Evolutionary conservation across 1,139 yeast genomes (phyloP), one percentile per base, ranked within the genome.

Genomic region (Candida sanyaensis): DNA sequence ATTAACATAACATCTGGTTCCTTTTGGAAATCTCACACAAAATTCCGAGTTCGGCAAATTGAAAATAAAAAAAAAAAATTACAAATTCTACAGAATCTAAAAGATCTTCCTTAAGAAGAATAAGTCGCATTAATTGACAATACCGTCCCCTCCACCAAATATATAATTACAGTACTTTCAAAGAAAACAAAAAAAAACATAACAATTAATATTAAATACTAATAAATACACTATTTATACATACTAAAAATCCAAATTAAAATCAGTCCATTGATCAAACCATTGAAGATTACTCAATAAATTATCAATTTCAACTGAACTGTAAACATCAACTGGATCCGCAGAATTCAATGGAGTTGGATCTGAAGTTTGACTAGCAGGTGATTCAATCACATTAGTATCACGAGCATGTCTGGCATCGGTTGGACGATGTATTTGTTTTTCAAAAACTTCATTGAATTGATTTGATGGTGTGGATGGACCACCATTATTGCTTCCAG

Each of bases 251-350:
- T 66, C 68, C 47, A 60, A 56, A 41, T 61, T 58, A 46, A 66
- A 63, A 47, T 69, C 75, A 33, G 71, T 56, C 79, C 79, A 75
- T 55, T 78, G 81, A 56, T 81, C 83, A 53, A 81, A 81, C 86
- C 86, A 81, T 52, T 73, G 78, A 46, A 81, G 59, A 51, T 77
- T 79, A 6, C 77, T 74, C 37, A 78, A 57, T 38, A 78, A 57
- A 33, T 65, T 61, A 44, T 68, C 66, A 26, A 66, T 67, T 31
- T 59, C 60, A 6, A 45, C 41, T 6, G 50, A 43, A 26, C 44
- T 47, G 17, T 49, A 44, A 17, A 45, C 36, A 41, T 52, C 53
- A 13, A 45, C 47, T 17, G 55, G 51, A 12, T 46, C 52, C n/a
- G 30, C 44, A 17, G 50, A 42, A 13, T 30, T 34, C 24, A 44